Evolutionary conservation across 2,329 filamentous ascomycete genomes (phyloP), one percentile per base, ranked within the genome.

Genomic region (Aspergillus aculeatinus): DNA sequence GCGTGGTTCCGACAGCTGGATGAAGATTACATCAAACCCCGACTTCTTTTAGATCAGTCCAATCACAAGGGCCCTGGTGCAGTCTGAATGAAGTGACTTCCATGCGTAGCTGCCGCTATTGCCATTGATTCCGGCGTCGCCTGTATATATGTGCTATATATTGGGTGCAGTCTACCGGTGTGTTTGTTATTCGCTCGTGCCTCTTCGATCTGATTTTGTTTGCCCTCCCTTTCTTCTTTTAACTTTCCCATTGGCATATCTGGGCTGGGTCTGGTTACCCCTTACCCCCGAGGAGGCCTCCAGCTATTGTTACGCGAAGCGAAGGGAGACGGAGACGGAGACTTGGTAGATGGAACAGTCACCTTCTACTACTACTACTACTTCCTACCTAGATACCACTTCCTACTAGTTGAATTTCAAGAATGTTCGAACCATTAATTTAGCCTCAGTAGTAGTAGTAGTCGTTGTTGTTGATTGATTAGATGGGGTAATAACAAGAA

Each of bases 21-120:
- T 74, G 95, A 99, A 76, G 92, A 93, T 62, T 97, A 92, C 74
- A 93, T 98, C 76, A 98, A 98, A 81, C 94, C 94, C 19, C 91
- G 89, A 72, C 78, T 98, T 58, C 77, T 98, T 65, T 83, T 98
- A 21, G 93, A 97, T 77, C 89, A 89, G 50, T 77, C 76, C 27
- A 75, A 76, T 42, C 74, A 78, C 60, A 78, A 78, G 62, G 76
- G 76, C 3, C 76, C 75, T 48, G 75, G 74, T 11, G 74, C 74
- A 35, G 76, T 77, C 60, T 77, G 66, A 68, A 60, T 48, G 23
- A 48, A 47, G 47, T 25, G 51, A 29, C 7, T 59, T 57, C 29
- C 23, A 49, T 59, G 58, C 63, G 62, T 62, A 57, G 52, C 55
- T 58, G 59, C 47, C 48, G 39, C 49, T 21, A 23, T 57, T 44